Percentiles rank a stretch among this genome's conserved stretches.
phyloP scores from a whole-genome alignment of 1,139 yeast genomes.

The Debaryomycetaceae sp. region DNA sequence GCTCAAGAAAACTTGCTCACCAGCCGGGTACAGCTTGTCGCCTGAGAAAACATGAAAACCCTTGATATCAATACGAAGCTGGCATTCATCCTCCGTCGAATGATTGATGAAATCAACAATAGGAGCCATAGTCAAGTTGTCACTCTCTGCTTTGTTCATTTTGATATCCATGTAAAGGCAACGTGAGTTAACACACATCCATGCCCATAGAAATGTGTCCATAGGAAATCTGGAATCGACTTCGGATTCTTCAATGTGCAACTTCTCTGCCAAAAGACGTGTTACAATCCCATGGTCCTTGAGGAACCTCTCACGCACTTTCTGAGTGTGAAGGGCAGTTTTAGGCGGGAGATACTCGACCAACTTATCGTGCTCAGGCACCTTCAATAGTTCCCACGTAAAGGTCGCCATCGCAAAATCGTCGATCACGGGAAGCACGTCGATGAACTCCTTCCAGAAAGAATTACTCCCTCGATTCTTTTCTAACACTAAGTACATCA shows the following conservation, averaged over 20 bases:
- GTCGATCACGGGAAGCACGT: slow-evolving; percentile 48
- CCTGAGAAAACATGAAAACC: slow-evolving; percentile 54
- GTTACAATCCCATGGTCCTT: slow-evolving; percentile 33
- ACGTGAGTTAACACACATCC: slow-evolving; percentile 89
- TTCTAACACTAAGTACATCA: slow-evolving; percentile 50
- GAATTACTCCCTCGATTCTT: slow-evolving; percentile 32
- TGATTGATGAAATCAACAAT: slow-evolving; percentile 88
- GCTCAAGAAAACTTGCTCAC: slow-evolving; percentile 64
- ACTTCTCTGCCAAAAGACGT: slow-evolving; percentile 16
- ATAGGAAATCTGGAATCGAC: slow-evolving; percentile 9
- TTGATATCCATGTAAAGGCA: slow-evolving; percentile 78
- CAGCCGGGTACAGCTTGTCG: slow-evolving; percentile 23
- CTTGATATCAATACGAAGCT: slow-evolving; percentile 39
- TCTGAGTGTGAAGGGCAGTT: slow-evolving; percentile 28
- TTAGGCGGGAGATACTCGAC: slow-evolving; percentile 39
- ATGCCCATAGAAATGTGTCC: slow-evolving; percentile 55
- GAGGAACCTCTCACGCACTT: slow-evolving; percentile 35
- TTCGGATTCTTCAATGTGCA: slow-evolving; percentile 2
- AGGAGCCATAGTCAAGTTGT: slow-evolving; percentile 89
- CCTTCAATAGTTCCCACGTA: slow-evolving; percentile 42
- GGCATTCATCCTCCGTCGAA: slow-evolving; percentile 51
- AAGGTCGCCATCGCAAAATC: slow-evolving; percentile 53
- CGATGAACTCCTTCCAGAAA: slow-evolving; percentile 64
- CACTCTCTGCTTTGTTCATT: slow-evolving; percentile 42
- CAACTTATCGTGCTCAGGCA: slow-evolving; percentile 18